Evolutionary conservation across 1,284 basidiomycete genomes (phyloP).

Genomic region (Fereydounia khargensis): DNA sequence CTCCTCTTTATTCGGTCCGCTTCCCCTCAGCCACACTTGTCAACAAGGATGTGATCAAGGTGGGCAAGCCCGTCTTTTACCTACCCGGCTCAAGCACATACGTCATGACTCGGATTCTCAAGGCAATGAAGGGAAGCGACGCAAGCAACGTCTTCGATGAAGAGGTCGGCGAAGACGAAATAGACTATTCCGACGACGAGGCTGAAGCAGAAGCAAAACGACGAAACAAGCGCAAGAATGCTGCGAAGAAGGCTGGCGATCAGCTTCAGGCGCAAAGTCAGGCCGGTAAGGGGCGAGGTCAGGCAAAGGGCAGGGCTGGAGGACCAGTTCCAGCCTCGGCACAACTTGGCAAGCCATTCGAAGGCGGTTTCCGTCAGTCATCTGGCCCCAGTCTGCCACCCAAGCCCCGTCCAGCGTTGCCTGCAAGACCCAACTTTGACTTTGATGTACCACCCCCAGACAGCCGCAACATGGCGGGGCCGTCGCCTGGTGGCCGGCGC

Average conservation of each 20-base stretch:
- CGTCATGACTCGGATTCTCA: conserved; percentile 70
- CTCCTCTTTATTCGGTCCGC: conserved; percentile 77
- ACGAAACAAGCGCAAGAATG: conserved; percentile 50
- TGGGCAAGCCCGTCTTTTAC: conserved; percentile 66
- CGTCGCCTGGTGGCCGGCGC: not conserved
- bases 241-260: conserved; percentile 11
- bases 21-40: conserved; percentile 57
- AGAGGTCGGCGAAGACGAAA: conserved; percentile 77
- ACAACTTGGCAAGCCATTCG: not conserved
- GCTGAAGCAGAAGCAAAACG: conserved; percentile 70
- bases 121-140: conserved; percentile 72
- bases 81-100: conserved; percentile 73
- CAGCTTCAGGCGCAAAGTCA: too few species aligned
- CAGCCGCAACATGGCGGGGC: not conserved
- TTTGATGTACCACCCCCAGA: not conserved
- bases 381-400: conserved; percentile 13
- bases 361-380: too few species aligned
- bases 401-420: conserved; percentile 12
- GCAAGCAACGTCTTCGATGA: conserved; percentile 90
- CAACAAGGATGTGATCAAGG: conserved; percentile 15
- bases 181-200: conserved; percentile 88
- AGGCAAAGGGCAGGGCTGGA: conserved; percentile 19
- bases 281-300: conserved; percentile 12
- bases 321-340: not conserved
- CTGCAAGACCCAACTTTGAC: conserved; percentile 15